These are phyloP conservation scores for Rhizopus microsporus DNA, from an alignment of 371 early-diverging fungal genomes.

Conservation along the genomic window DNA sequence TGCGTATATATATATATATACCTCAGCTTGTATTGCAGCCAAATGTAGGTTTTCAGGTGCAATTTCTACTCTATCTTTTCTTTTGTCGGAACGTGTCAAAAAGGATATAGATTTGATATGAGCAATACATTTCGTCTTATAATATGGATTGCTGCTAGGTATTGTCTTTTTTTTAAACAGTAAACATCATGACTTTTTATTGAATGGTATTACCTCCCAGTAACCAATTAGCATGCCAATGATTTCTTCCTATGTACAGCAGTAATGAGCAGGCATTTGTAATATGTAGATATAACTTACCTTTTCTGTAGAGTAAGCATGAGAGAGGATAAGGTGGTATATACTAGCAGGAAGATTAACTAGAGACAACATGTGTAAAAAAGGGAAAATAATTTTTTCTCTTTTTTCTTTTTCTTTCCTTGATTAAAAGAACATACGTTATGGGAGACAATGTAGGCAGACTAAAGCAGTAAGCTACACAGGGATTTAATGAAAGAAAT, in stretches of 20 bases:
- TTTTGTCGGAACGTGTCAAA: conserved; percentile 71
- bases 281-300: conserved; percentile 22
- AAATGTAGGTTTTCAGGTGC: conserved; percentile 63
- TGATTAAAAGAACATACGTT: neutral
- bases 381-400: conserved; percentile 2
- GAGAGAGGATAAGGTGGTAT: conserved; percentile 52
- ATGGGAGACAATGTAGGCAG: neutral
- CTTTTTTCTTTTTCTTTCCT: neutral
- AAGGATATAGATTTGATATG: conserved; percentile 58
- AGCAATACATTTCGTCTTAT: conserved; percentile 38
- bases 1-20: conserved; percentile 1
- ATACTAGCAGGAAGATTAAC: conserved; percentile 52
- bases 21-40: conserved; percentile 71
- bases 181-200: neutral
- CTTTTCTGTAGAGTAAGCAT: conserved; percentile 62
- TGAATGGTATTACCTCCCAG: conserved; percentile 49
- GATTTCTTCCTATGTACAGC: conserved; percentile 62
- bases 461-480: neutral
- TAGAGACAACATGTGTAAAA: conserved; percentile 25
- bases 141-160: conserved; percentile 32
- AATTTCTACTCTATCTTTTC: conserved; percentile 75
- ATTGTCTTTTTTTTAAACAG: conserved; percentile 23
- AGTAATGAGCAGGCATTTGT: neutral
- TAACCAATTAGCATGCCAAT: conserved; percentile 74
- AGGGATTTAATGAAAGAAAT: too few relatives aligned